A percentile compares a stretch with the other conserved stretches of the same genome.
These are phyloP conservation scores for Candida xiaguanensis DNA, from an alignment of 805 yeast genomes.

Conservation along the genomic window DNA sequence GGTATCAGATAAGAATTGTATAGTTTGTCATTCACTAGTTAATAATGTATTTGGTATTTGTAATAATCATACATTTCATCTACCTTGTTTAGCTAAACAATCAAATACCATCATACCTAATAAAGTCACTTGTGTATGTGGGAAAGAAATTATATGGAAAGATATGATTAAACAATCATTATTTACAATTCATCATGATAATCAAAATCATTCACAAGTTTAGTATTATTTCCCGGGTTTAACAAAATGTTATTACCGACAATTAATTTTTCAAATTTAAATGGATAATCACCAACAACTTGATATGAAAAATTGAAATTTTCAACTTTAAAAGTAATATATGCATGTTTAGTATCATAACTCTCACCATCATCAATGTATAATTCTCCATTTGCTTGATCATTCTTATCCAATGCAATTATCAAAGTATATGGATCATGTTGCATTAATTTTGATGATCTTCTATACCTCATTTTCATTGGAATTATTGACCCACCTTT, in stretches of 20 bases:
- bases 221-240: slow-evolving; percentile 28
- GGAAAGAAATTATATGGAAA: slow-evolving; percentile 15
- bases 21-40: neutral
- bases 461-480: slow-evolving; percentile 68
- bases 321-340: slow-evolving; percentile 37
- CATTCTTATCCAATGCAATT: slow-evolving; percentile 50
- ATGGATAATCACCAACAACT: slow-evolving; percentile 9
- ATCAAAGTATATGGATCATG: slow-evolving; percentile 79
- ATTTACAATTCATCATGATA: slow-evolving; percentile 27
- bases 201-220: slow-evolving; percentile 23
- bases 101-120: slow-evolving; percentile 12
- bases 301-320: slow-evolving; percentile 23
- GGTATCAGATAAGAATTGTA: slow-evolving; percentile 2
- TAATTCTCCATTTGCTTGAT: slow-evolving; percentile 53
- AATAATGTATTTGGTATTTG: slow-evolving; percentile 3
- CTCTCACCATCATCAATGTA: slow-evolving; percentile 87
- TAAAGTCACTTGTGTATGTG: slow-evolving; percentile 17
- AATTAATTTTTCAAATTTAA: slow-evolving; percentile 3
- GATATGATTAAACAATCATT: slow-evolving; percentile 16
- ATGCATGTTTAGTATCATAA: slow-evolving; percentile 52
- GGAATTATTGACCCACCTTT: slow-evolving; percentile 78
- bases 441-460: slow-evolving; percentile 72
- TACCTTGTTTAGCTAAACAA: slow-evolving; percentile 32
- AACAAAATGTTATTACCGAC: slow-evolving; percentile 6
- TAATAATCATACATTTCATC: slow-evolving; percentile 22